A percentile compares a stretch with the other conserved stretches of the same genome.
These are phyloP conservation scores for Kodamaea anthophila DNA, from an alignment of 1,139 yeast species.

Conservation along the genomic window DNA sequence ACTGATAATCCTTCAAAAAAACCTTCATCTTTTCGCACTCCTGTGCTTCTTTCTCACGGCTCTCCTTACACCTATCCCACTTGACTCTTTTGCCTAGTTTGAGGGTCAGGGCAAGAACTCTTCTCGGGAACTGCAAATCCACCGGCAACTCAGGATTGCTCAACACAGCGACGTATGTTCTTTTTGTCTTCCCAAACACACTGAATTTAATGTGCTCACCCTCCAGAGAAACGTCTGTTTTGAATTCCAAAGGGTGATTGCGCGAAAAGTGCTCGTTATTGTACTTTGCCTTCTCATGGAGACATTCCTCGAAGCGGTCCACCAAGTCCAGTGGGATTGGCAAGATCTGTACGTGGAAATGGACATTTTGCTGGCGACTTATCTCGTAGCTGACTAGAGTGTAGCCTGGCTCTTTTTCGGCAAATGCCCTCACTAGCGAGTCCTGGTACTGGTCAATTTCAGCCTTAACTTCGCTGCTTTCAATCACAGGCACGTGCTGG, in stretches of 20 bases:
- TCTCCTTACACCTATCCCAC: constrained; percentile 72
- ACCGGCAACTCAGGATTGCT: constrained; percentile 24
- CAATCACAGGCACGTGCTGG: constrained; percentile 53
- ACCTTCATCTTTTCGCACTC: constrained; percentile 58
- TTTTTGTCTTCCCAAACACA: constrained; percentile 15
- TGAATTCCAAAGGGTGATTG: constrained; percentile 40
- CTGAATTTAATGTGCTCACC: constrained; percentile 39
- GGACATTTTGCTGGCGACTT: constrained; percentile 51
- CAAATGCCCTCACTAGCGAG: constrained; percentile 43
- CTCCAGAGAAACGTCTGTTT: constrained; percentile 26
- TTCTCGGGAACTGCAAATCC: constrained; percentile 75
- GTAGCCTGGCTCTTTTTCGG: constrained; percentile 23
- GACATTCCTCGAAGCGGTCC: constrained; percentile 26
- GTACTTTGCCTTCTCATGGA: constrained; percentile 33
- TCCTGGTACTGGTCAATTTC: constrained; percentile 36
- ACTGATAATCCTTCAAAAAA: constrained; percentile 42
- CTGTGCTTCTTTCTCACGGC: constrained; percentile 47
- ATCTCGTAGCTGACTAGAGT: constrained; percentile 51
- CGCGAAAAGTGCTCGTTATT: constrained; percentile 46
- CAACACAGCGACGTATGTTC: constrained; percentile 21
- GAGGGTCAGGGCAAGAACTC: constrained; percentile 60
- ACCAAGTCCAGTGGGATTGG: constrained; percentile 47
- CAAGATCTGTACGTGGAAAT: constrained; percentile 57
- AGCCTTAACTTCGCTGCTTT: constrained; percentile 13
- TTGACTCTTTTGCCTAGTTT: constrained; percentile 54